Evolutionary conservation across 2,329 filamentous ascomycete species (phyloP).

Genomic region (Fusarium solani-melongenae): DNA sequence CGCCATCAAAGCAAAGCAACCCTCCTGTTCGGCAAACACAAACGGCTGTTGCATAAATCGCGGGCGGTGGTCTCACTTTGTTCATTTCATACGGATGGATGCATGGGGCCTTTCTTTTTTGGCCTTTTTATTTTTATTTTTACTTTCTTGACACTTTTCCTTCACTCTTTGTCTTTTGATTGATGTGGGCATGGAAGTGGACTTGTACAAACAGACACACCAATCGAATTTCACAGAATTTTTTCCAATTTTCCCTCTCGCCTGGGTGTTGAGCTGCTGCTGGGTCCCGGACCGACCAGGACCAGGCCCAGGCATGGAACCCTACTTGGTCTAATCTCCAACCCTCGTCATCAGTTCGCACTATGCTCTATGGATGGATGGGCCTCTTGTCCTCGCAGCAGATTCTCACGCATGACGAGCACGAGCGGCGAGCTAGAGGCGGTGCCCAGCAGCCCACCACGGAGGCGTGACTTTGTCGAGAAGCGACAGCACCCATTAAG

Average conservation of each 20-base stretch:
- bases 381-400: conserved; percentile 7
- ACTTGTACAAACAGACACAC: conserved; percentile 43
- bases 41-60: conserved; percentile 12
- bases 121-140: too few relatives aligned
- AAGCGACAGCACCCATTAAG: conserved; percentile 46
- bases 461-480: conserved; percentile 32
- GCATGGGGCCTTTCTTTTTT: conserved; percentile 8
- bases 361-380: background rate
- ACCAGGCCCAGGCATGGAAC: conserved; percentile 20
- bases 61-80: conserved; percentile 12
- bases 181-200: conserved; percentile 42
- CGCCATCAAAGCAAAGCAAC: conserved; percentile 8
- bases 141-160: conserved; percentile 13
- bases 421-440: conserved; percentile 26
- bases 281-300: background rate
- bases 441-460: conserved; percentile 24
- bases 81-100: background rate
- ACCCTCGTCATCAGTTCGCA: conserved; percentile 25
- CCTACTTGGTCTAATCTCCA: conserved; percentile 39
- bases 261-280: conserved; percentile 18
- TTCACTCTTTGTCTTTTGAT: conserved; percentile 28
- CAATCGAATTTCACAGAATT: conserved; percentile 44
- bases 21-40: background rate
- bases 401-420: conserved; percentile 14
- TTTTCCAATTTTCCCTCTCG: conserved; percentile 13